Percentiles rank a stretch among this genome's conserved stretches.
phyloP scores from a whole-genome alignment of 2,329 filamentous ascomycete species.

The Ceratocystis smalleyi region DNA sequence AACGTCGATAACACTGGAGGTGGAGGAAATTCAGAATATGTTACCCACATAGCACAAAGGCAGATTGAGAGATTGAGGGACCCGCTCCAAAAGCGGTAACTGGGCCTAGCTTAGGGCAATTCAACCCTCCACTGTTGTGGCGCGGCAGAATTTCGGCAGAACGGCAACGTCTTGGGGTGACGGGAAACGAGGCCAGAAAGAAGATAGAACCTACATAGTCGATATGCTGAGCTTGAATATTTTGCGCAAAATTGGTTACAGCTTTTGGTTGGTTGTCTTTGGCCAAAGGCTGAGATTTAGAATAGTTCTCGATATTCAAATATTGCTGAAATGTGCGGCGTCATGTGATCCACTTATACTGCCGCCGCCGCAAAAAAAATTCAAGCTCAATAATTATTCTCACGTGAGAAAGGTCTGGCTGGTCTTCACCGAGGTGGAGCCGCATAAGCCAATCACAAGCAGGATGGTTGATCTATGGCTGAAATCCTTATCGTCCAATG shows the following conservation, averaged over 20 bases:
- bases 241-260: neutral
- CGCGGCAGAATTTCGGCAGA: conserved; percentile 15
- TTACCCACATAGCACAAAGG: conserved; percentile 16
- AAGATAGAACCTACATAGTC: neutral
- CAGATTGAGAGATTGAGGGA: conserved; percentile 17
- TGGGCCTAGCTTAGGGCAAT: conserved; percentile 15
- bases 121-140: conserved; percentile 15
- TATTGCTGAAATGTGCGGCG: conserved; percentile 9
- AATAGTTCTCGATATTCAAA: neutral
- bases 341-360: conserved; percentile 11
- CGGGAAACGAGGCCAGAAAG: neutral
- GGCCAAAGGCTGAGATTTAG: too few species aligned
- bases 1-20: conserved; percentile 17
- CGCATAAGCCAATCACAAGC: conserved; percentile 6
- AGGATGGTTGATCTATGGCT: conserved; percentile 12
- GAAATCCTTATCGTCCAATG: conserved; percentile 17
- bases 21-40: conserved; percentile 18
- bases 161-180: neutral
- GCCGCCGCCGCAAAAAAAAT: neutral
- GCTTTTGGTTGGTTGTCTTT: neutral
- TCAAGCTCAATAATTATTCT: neutral
- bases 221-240: neutral
- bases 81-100: conserved; percentile 15
- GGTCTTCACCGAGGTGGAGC: conserved; percentile 15
- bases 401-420: conserved; percentile 12